These are phyloP conservation scores for Draba incana DNA, from an alignment of 345 rosid species.

Conservation along the genomic window DNA sequence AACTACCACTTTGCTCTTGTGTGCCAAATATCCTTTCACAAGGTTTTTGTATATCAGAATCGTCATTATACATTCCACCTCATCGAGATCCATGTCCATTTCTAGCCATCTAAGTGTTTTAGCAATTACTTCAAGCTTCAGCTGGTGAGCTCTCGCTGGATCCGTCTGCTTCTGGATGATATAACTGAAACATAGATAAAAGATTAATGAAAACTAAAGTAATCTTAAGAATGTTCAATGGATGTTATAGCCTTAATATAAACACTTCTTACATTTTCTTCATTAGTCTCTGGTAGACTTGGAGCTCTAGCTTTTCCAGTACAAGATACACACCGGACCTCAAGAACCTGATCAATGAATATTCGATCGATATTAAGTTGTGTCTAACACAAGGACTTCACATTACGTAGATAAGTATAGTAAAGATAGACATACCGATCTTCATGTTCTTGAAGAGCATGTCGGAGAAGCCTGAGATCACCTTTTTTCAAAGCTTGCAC, in stretches of 20 bases:
- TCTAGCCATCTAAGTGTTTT: conserved; percentile 91
- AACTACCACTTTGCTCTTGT: conserved; percentile 94
- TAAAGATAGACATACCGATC: conserved; percentile 56
- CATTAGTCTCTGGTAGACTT: conserved; percentile 89
- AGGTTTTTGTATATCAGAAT: conserved; percentile 87
- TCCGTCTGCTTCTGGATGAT: conserved; percentile 80
- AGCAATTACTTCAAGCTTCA: conserved; percentile 88
- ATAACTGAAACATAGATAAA: conserved; percentile 54
- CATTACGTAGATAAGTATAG: conserved; percentile 17
- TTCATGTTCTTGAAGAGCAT: conserved; percentile 87
- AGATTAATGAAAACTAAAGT: not conserved
- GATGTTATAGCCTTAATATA: not conserved
- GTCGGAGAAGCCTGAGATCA: conserved; percentile 87
- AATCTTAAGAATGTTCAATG: not conserved
- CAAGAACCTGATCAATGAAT: conserved; percentile 56
- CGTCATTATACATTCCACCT: conserved; percentile 96
- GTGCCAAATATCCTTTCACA: conserved; percentile 86
- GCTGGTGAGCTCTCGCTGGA: conserved; percentile 90
- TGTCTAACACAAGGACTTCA: conserved; percentile 16
- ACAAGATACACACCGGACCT: conserved; percentile 97
- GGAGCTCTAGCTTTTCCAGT: conserved; percentile 96
- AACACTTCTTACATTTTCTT: conserved; percentile 76
- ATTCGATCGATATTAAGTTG: not conserved
- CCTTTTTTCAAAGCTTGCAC: conserved; percentile 76
- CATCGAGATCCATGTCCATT: conserved; percentile 94